Base-by-base conservation (phyloP, 768 basidiomycete genomes). In the Mycena chlorophos region DNA sequence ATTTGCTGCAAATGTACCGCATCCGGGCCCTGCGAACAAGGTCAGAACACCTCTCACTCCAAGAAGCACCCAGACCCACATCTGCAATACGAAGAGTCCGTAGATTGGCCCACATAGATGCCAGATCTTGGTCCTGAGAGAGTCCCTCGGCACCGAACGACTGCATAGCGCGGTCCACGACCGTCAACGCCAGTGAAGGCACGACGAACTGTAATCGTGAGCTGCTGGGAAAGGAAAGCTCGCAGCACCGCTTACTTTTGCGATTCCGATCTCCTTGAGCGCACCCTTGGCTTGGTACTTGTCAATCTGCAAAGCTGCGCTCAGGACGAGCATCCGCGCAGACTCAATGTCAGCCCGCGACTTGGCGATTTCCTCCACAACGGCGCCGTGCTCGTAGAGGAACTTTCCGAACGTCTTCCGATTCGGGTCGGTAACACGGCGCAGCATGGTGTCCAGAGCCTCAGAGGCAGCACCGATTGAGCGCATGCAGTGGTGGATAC, bases 401-500 rank as follows among this genome's bases (percentile, higher is more conserved):
- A 82, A 82, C 71, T 96, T 98, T 25, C 94, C 96, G 66, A 99
- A 99, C 0, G 96, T 98, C 74, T 91, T 94, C 63, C 92, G 83
- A 16, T 73, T 71, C 3, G 94, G 89, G 68, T 98, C 93, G n/a
- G 95, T 96, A 22, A 95, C 93, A 8, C 97, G 85, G 63, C 87
- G 83, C 42, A 99, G 79, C 84, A 98, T 86, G 48, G 90, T 73
- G 65, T 97, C 92, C 54, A 98, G 75, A 2, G 96, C 89, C 22
- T 82, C 79, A 57, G 88, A 84, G 1, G 97, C 97, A 20, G 82
- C 82, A 20, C 97, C 97, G 55, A 99, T 91, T 6, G 92, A 90
- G 34, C 97, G 86, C 97, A 99, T 99, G 78, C 96, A 97, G 68
- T 95, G 92, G 66, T 96, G 94, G 64, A 96, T 90, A 52, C 94